Evolutionary conservation across 176 grass and related monocot genomes (phyloP).

Genomic region (Guadua angustifolia): DNA sequence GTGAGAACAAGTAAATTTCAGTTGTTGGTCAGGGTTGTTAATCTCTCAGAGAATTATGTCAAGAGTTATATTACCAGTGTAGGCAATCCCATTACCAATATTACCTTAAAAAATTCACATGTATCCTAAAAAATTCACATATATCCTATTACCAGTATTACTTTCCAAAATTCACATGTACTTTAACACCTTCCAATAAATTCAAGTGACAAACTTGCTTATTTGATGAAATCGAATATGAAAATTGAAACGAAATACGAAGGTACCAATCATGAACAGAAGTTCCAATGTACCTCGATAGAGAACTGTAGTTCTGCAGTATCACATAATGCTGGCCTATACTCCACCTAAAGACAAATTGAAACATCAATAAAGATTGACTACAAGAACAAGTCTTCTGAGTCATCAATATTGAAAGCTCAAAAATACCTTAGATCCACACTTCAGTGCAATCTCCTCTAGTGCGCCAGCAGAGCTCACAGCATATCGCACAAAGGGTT

Average conservation of each 20-base stretch:
- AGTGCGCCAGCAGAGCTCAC: constrained; percentile 63
- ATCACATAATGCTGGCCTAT: constrained; percentile 68
- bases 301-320: constrained; percentile 75
- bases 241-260: background rate
- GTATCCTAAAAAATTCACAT: constrained; percentile 3
- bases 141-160: background rate
- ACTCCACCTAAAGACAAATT: constrained; percentile 75
- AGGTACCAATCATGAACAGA: background rate
- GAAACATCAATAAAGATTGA: constrained; percentile 32
- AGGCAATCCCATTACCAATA: background rate
- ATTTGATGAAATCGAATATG: background rate
- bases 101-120: constrained; percentile 6
- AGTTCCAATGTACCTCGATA: constrained; percentile 70
- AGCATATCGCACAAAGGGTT: constrained; percentile 32
- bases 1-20: constrained; percentile 22
- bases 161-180: constrained; percentile 8
- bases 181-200: background rate
- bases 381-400: constrained; percentile 15
- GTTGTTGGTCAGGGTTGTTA: background rate
- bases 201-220: background rate
- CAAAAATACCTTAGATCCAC: constrained; percentile 79
- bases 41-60: background rate
- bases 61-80: background rate
- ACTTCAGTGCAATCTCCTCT: constrained; percentile 79
- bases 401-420: constrained; percentile 9